Evolutionary conservation across 257 asterid species (phyloP), one percentile per base, ranked within the genome.

Genomic region (Dorcoceras hygrometricum): DNA sequence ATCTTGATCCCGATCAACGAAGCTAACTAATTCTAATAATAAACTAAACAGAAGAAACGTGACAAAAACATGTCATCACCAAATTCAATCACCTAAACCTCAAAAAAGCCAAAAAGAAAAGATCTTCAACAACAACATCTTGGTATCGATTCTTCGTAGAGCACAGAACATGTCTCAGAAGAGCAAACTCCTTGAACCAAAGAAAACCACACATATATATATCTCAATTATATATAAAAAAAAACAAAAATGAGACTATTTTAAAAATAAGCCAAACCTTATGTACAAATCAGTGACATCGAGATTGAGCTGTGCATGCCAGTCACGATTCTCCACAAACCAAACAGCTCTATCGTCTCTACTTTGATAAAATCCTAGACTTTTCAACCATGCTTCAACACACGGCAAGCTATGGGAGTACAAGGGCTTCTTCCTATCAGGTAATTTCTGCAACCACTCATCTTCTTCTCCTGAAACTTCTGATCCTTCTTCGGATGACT

Each of bases 371-470:
- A 94, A 94, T 29, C 95, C 95, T 63, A 90, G 76, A 68, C 77
- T 85, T 72, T 69, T 87, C 73, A 94, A 73, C 99, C 99, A 94
- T 0, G 99, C 96, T 73, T 94, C 99, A 10, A 94, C 78, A 75
- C 96, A 88, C 7, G 97, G 97, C 82, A 94, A 80, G 73, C 99
- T 94, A 80, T 90, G 99, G 57, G 97, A 81, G 62, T 94, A 94
- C 61, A 94, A 66, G 14, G 97, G 80, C 75, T 88, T 94, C 81
- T 82, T 83, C 73, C 85, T 94, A 8, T 94, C 99, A 6, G 99
- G 99, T 31, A 94, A 65, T 75, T 79, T 90, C 77, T 90, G 87
- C 63, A 90, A 59, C 97, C 99, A 94, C 71, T 88, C 96, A 20
- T 88, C 98, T 56, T 77, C 86, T n/a, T 69, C 73, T 25, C 66